Percentiles rank a stretch among this genome's conserved stretches.
phyloP scores from a whole-genome alignment of 495 filamentous ascomycete genomes.

The Neurospora sp. region DNA sequence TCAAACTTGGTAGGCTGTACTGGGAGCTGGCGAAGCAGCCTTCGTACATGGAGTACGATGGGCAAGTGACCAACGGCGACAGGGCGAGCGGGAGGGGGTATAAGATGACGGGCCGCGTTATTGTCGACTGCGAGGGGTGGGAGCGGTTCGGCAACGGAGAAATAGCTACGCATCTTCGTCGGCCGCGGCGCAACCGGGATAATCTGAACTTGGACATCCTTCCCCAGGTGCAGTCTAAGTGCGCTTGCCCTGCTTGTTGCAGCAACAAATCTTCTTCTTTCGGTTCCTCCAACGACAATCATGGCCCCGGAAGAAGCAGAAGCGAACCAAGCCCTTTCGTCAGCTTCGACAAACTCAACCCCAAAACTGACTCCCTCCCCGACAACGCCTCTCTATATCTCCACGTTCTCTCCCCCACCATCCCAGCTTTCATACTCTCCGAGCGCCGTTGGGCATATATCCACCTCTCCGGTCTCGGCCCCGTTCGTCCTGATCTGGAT shows the following conservation, averaged over 20 bases:
- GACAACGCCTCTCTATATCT: constrained; percentile 23
- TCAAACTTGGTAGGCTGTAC: constrained; percentile 23
- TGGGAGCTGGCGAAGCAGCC: constrained; percentile 31
- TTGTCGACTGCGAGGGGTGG: constrained; percentile 28
- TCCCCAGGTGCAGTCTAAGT: constrained; percentile 22
- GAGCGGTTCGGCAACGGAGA: constrained; percentile 11
- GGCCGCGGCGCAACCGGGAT: not conserved
- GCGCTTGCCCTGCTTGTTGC: constrained; percentile 21
- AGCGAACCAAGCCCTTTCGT: constrained; percentile 18
- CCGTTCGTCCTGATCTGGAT: constrained; percentile 15
- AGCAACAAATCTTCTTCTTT: not conserved
- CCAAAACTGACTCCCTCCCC: constrained; percentile 16
- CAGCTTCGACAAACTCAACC: constrained; percentile 26
- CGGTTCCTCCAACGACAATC: too few relatives aligned
- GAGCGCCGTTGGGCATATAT: constrained; percentile 26
- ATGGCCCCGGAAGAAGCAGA: not conserved
- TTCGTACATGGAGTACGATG: constrained; percentile 28
- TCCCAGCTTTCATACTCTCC: constrained; percentile 29
- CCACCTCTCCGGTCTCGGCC: constrained; percentile 8
- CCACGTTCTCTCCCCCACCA: constrained; percentile 19
- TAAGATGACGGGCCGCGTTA: constrained; percentile 26
- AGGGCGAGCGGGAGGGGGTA: not conserved
- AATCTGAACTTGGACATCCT: constrained; percentile 15
- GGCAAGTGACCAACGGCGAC: constrained; percentile 11
- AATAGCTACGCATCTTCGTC: not conserved